Percentiles rank a stretch among this genome's conserved stretches.
phyloP scores from a whole-genome alignment of 2,329 filamentous ascomycete species.

The Epichloe sylvatica region DNA sequence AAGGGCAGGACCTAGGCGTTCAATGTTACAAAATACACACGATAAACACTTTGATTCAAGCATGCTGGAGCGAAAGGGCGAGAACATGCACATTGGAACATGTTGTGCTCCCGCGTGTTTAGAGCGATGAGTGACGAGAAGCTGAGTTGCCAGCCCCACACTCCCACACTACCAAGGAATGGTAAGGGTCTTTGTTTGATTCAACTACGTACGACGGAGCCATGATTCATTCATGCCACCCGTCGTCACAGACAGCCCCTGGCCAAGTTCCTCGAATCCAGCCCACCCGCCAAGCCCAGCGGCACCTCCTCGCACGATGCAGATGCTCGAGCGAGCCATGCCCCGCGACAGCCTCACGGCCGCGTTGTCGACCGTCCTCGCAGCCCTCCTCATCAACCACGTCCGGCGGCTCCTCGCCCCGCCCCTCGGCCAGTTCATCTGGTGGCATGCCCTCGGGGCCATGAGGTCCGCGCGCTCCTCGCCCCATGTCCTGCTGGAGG shows the following conservation, averaged over 20 bases:
- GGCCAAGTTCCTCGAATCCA: too few species aligned
- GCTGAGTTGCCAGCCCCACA: too few species aligned
- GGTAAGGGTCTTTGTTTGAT: too few species aligned
- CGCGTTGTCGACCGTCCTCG: constrained; percentile 13
- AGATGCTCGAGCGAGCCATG: not conserved
- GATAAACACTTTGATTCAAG: too few species aligned
- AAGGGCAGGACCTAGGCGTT: too few species aligned
- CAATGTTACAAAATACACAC: too few species aligned
- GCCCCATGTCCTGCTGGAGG: constrained; percentile 22
- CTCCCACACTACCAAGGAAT: too few species aligned
- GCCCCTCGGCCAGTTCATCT: constrained; percentile 17
- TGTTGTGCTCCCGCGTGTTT: too few species aligned
- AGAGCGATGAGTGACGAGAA: too few species aligned
- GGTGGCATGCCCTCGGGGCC: constrained; percentile 18
- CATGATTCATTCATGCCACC: not conserved
- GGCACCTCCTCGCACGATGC: not conserved
- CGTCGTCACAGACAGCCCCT: not conserved
- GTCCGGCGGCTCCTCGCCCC: constrained; percentile 20
- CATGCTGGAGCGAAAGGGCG: too few species aligned
- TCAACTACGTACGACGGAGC: too few species aligned
- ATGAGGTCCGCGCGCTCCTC: constrained; percentile 23
- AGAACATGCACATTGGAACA: too few species aligned
- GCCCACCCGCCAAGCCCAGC: not conserved
- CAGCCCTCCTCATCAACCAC: constrained; percentile 26
- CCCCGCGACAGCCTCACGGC: constrained; percentile 14